phyloP scores from a whole-genome alignment of 2,329 filamentous ascomycete genomes.

The Fusarium pininemorale region DNA sequence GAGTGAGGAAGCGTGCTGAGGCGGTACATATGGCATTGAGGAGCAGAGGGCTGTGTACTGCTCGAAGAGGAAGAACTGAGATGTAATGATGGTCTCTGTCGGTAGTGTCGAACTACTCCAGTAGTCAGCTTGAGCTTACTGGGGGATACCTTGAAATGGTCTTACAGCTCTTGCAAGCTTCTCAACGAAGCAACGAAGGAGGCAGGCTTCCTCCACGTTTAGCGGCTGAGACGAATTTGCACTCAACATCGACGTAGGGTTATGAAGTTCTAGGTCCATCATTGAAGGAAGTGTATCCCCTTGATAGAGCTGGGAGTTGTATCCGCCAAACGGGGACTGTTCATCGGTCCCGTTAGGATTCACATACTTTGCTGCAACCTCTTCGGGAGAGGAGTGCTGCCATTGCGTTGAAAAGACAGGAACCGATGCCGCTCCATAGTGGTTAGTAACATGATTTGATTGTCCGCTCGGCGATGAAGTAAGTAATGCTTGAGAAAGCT shows the following conservation, averaged over 20 bases:
- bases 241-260: not conserved
- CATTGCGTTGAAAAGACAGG: accelerated
- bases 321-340: not conserved
- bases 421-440: accelerated
- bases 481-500: accelerated
- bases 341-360: not conserved
- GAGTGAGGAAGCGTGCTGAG: not conserved
- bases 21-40: not conserved
- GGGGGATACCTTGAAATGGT: accelerated
- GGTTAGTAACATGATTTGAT: accelerated
- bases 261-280: not conserved
- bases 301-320: not conserved
- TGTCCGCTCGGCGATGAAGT: not conserved
- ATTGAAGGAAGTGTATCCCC: not conserved
- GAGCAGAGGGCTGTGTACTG: accelerated
- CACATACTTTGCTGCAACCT: not conserved
- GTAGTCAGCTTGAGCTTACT: not conserved
- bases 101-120: accelerated
- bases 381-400: not conserved
- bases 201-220: not conserved
- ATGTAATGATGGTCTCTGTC: not conserved
- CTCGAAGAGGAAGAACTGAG: not conserved
- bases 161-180: not conserved
- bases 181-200: not conserved
- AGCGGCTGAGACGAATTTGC: accelerated